These are phyloP conservation scores for Rheum nobile DNA, from an alignment of 148 eudicot genomes.

Conservation along the genomic window DNA sequence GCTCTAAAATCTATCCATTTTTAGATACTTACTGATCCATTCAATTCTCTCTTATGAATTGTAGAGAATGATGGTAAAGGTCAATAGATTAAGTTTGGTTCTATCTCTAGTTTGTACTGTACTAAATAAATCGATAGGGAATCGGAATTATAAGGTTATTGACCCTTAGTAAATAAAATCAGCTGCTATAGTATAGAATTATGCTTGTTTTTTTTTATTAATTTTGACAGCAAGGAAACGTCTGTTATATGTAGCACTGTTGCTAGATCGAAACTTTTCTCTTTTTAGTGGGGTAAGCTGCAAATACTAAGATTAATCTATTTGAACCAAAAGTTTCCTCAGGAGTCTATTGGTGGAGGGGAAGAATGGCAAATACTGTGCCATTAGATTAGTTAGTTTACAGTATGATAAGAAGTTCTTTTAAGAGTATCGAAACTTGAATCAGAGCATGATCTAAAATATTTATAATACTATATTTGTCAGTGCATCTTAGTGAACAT, in stretches of 20 bases:
- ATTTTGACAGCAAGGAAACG: neutral
- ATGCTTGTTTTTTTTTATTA: neutral
- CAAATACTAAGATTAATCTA: neutral
- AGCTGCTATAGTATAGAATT: neutral
- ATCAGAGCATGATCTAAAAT: neutral
- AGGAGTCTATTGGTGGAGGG: neutral
- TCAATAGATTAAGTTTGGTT: neutral
- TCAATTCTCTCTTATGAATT: neutral
- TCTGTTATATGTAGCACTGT: neutral
- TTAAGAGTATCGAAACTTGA: neutral
- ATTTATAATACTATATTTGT: neutral
- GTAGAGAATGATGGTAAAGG: neutral
- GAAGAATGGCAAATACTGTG: neutral
- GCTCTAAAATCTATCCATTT: neutral
- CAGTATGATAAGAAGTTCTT: neutral
- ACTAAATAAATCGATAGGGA: neutral
- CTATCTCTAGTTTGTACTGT: neutral
- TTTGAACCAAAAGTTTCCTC: neutral
- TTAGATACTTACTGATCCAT: neutral
- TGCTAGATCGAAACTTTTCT: neutral
- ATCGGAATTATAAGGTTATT: neutral
- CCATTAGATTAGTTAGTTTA: neutral
- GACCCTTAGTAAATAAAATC: neutral
- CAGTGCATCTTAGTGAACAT: neutral
- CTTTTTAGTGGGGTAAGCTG: neutral